Conservation (phyloP, 73 alveolate genomes). For the Tetrahymena borealis region DNA sequence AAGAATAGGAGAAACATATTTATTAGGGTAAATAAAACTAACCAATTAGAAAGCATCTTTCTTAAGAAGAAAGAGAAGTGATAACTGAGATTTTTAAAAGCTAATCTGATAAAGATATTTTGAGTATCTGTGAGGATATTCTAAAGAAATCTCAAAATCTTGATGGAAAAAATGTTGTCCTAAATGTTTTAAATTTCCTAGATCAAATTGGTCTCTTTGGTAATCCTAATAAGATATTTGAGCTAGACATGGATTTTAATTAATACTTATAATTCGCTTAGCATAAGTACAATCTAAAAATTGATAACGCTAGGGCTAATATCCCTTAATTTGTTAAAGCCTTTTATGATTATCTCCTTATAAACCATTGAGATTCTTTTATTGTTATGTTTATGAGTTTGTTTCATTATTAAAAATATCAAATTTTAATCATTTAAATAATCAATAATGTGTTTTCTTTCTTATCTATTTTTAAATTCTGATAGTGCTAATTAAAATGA, state of each 20-base stretch:
- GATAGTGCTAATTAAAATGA: too few relatives aligned
- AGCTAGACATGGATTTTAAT: not conserved
- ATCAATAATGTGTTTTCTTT: too few relatives aligned
- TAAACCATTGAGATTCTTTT: not conserved
- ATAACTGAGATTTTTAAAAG: not conserved
- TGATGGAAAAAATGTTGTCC: not conserved
- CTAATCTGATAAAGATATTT: not conserved
- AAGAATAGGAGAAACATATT: not conserved
- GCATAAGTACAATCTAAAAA: not conserved
- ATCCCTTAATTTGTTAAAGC: not conserved
- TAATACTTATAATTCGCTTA: not conserved
- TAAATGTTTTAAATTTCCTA: not conserved
- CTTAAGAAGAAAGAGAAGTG: not conserved
- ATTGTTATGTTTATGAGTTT: not conserved
- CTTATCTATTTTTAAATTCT: too few relatives aligned
- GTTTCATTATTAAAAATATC: not conserved
- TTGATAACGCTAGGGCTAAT: not conserved
- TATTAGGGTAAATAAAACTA: not conserved
- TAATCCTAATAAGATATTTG: not conserved
- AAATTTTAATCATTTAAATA: too few relatives aligned
- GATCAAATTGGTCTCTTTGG: not conserved
- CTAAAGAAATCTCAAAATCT: not conserved
- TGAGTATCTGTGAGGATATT: not conserved
- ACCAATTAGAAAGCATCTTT: not conserved
- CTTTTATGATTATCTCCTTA: not conserved